A percentile compares a stretch with the other conserved stretches of the same genome.
Evolutionary conservation across 1,284 basidiomycete species (phyloP).

Genomic region (Veloporphyrellus conicus): DNA sequence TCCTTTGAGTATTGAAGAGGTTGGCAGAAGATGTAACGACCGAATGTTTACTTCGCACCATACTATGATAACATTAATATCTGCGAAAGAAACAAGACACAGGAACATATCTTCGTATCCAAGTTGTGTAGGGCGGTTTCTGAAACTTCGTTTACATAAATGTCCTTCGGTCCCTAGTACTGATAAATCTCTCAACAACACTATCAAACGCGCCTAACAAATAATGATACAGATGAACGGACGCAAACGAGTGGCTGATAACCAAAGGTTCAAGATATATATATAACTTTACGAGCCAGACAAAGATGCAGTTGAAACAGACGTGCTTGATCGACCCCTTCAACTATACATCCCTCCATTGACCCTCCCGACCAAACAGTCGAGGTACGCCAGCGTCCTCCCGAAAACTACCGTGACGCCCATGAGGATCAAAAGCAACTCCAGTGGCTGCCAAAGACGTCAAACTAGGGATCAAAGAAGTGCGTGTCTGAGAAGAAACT

Average conservation of each 20-base stretch:
- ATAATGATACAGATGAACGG: constrained; percentile 17
- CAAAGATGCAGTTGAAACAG: not conserved
- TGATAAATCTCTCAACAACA: too few species aligned
- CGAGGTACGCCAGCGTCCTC: constrained; percentile 25
- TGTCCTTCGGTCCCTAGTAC: too few species aligned
- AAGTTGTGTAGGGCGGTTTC: too few species aligned
- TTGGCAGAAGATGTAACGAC: too few species aligned
- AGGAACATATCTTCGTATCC: too few species aligned
- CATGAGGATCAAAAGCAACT: constrained; percentile 14
- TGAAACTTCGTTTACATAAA: too few species aligned
- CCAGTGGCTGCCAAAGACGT: constrained; percentile 37
- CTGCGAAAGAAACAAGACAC: too few species aligned
- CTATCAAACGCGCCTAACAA: not conserved
- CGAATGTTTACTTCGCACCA: too few species aligned
- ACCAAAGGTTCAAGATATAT: not conserved
- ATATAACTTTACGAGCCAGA: constrained; percentile 4
- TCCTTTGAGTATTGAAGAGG: too few species aligned
- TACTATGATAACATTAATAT: too few species aligned
- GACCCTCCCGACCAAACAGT: constrained; percentile 26
- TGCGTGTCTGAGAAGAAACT: constrained; percentile 31
- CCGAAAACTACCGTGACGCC: constrained; percentile 7
- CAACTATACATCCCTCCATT: constrained; percentile 34
- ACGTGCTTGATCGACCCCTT: not conserved
- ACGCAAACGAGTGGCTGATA: constrained; percentile 2
- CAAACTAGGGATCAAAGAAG: constrained; percentile 30